A percentile compares a stretch with the other conserved stretches of the same genome.
phyloP scores from a whole-genome alignment of 441 rosid genomes.

The Pelargonium citronellum region DNA sequence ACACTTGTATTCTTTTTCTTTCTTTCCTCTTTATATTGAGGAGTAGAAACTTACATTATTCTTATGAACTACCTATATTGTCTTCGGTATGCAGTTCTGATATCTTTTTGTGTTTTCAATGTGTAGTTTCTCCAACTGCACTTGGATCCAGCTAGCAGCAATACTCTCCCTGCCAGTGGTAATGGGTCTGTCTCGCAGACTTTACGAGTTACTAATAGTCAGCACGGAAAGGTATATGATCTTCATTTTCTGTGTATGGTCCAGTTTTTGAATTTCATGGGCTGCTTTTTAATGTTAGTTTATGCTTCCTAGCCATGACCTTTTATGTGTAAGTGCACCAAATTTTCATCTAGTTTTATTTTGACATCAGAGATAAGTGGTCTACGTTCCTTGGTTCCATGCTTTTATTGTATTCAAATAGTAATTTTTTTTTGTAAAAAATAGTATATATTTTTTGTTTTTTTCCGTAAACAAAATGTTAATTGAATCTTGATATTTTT shows the following conservation, averaged over 20 bases:
- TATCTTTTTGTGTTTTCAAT: neutral
- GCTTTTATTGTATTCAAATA: neutral
- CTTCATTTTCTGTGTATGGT: slow-evolving; percentile 7
- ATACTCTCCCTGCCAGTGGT: slow-evolving; percentile 55
- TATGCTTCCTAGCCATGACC: no score
- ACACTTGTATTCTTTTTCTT: neutral
- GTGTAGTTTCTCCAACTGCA: slow-evolving; percentile 67
- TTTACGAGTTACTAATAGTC: slow-evolving; percentile 78
- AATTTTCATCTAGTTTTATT: no score
- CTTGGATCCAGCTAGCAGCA: slow-evolving; percentile 87
- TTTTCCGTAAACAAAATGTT: no score
- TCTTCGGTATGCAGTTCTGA: no score
- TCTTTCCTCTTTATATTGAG: no score
- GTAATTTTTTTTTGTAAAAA: no score
- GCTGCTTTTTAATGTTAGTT: neutral
- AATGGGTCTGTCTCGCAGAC: slow-evolving; percentile 56
- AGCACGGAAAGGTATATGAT: slow-evolving; percentile 78
- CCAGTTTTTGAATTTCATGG: slow-evolving; percentile 18
- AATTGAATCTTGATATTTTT: no score
- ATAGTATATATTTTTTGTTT: no score
- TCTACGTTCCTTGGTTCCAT: neutral
- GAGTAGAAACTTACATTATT: no score
- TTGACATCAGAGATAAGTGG: neutral
- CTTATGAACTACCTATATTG: no score
- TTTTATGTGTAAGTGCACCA: no score